These are phyloP conservation scores for Trichosporon sp. DNA, from an alignment of 1,284 basidiomycete species.

Conservation along the genomic window DNA sequence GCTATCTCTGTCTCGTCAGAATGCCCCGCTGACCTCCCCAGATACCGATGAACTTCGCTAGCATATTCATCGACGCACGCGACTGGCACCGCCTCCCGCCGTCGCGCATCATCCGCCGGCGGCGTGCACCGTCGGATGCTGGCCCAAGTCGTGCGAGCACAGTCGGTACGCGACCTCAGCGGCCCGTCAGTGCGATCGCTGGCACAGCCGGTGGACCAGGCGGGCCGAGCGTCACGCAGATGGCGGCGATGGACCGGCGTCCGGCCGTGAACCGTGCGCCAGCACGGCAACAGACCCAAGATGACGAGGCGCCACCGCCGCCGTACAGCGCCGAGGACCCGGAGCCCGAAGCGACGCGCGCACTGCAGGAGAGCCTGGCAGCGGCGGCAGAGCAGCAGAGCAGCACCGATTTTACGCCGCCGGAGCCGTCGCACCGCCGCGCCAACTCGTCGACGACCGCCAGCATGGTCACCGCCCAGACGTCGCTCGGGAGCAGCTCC, in stretches of 20 bases:
- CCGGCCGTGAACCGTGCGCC: background rate
- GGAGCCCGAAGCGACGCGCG: slow-evolving; percentile 40
- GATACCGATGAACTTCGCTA: slow-evolving; percentile 7
- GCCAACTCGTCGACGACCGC: background rate
- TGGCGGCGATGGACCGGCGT: background rate
- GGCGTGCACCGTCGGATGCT: background rate
- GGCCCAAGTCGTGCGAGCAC: background rate
- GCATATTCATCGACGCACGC: slow-evolving; percentile 11
- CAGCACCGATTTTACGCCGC: background rate
- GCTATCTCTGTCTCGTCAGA: no score
- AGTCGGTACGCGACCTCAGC: background rate
- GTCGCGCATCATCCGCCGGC: slow-evolving; percentile 3
- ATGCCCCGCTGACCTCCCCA: background rate
- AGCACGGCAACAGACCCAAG: background rate
- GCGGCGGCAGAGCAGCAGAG: slow-evolving; percentile 10
- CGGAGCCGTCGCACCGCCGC: background rate
- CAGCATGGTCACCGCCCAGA: background rate
- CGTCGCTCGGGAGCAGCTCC: background rate
- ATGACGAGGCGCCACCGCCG: slow-evolving; percentile 38
- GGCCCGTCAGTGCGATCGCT: background rate
- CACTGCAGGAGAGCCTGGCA: slow-evolving; percentile 36
- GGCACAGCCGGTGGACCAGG: background rate
- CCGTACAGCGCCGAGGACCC: slow-evolving; percentile 43
- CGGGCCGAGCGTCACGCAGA: background rate
- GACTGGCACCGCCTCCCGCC: slow-evolving; percentile 9